These are phyloP conservation scores for Colletotrichum chlorophyti DNA, from an alignment of 2,329 filamentous ascomycete species.

Conservation along the genomic window DNA sequence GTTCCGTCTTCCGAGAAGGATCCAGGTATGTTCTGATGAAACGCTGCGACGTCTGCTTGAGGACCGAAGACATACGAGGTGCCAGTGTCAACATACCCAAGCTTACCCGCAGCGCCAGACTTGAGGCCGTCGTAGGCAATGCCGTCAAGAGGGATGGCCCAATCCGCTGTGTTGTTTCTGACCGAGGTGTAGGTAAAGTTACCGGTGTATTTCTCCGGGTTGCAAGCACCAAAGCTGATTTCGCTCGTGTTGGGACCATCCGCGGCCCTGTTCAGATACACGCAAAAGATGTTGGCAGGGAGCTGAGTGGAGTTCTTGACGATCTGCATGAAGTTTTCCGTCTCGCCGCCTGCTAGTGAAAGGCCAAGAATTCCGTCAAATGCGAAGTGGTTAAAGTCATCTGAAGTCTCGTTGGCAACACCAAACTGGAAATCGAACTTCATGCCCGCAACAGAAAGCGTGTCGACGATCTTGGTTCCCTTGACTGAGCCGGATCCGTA, in stretches of 20 bases:
- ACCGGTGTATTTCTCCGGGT: conserved; percentile 71
- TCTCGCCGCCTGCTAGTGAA: conserved; percentile 65
- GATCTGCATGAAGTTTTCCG: conserved; percentile 72
- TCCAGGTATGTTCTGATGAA: conserved; percentile 71
- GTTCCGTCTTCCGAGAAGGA: conserved; percentile 62
- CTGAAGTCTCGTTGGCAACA: conserved; percentile 72
- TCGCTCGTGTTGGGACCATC: conserved; percentile 76
- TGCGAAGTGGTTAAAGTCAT: conserved; percentile 78
- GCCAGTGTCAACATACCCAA: conserved; percentile 83
- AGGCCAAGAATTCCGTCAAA: conserved; percentile 90
- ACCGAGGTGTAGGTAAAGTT: conserved; percentile 71
- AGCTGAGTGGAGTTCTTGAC: conserved; percentile 65
- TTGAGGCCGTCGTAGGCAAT: conserved; percentile 66
- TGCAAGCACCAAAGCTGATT: conserved; percentile 76
- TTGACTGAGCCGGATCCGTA: conserved; percentile 81
- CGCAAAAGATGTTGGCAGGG: conserved; percentile 69
- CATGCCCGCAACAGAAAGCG: conserved; percentile 70
- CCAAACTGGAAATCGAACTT: conserved; percentile 73
- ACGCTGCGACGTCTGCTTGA: conserved; percentile 64
- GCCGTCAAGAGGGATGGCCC: conserved; percentile 76
- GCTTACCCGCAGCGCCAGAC: conserved; percentile 60
- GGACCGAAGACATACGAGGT: conserved; percentile 83
- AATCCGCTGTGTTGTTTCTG: conserved; percentile 61
- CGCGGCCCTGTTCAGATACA: conserved; percentile 71
- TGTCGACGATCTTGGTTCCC: conserved; percentile 72